These are phyloP conservation scores for Rubia yunnanensis DNA, from an alignment of 257 asterid genomes.

Conservation along the genomic window DNA sequence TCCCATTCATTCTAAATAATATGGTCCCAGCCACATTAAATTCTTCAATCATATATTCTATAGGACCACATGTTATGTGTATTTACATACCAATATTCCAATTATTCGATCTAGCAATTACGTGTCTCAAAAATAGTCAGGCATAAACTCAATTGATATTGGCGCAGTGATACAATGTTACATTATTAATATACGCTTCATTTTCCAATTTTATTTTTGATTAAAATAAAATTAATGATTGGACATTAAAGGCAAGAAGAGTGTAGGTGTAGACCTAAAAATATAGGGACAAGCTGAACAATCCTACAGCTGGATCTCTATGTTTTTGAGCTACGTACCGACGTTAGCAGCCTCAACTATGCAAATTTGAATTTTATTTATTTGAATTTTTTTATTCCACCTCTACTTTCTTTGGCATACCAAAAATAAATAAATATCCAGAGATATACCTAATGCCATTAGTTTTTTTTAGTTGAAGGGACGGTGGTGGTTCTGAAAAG, in stretches of 20 bases:
- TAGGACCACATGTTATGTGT: neutral
- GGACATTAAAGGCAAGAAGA: constrained; percentile 9
- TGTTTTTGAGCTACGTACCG: neutral
- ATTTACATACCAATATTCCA: neutral
- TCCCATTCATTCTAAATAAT: neutral
- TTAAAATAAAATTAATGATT: constrained; percentile 8
- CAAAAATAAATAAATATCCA: no score
- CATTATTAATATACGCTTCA: no score
- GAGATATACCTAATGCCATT: neutral
- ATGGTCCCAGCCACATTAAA: neutral
- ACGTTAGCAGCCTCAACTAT: neutral
- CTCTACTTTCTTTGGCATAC: neutral
- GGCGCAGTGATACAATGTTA: neutral
- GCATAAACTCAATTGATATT: neutral
- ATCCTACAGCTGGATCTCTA: constrained; percentile 24
- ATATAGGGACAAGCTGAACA: constrained; percentile 20
- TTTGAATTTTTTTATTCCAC: neutral
- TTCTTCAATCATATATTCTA: neutral
- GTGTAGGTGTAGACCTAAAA: constrained; percentile 17
- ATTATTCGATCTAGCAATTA: neutral
- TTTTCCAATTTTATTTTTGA: neutral
- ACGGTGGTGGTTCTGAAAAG: no score
- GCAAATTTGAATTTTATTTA: no score
- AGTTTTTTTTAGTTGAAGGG: no score
- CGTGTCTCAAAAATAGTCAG: neutral